Base-by-base conservation (phyloP, 805 yeast species). In the Ogataea paraovalis region DNA sequence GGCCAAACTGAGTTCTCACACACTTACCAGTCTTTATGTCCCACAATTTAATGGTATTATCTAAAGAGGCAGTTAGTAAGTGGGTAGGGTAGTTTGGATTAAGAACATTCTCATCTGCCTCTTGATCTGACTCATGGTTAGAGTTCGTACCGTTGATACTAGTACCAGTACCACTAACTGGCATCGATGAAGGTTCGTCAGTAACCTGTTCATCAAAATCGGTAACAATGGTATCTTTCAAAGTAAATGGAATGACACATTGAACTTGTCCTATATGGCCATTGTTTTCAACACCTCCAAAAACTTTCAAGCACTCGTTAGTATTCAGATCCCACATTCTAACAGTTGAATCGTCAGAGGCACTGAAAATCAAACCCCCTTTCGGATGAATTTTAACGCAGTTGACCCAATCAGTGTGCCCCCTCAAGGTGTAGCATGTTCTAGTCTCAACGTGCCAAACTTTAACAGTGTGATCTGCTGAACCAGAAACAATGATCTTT, bases 261-360 rank as follows among this genome's bases (percentile, higher is more conserved):
- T 91, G 96, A 25, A 94, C 95, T 65, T 89, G 97, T 0, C 96
- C 97, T 39, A 90, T 83, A 65, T 94, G 99, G 3, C 96, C 97
- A 55, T 78, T 78, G 66, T 74, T 75, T 34, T 78, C 83, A 20
- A 76, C 72, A 27, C 88, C 90, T 14, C 90, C 91, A 70, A 89
- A 91, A 5, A 85, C 81, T 44, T 82, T 76, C 25, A 92, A 64
- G 67, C 97, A 89, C 57, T 81, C 79, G 62, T 90, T 87, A 10
- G 89, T 81, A 48, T 77, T 73, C 50, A 94, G 72, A 63, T 91
- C 96, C 99, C 99, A 94, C 91, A 94, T 85, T 53, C 96, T 74
- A 30, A 91, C 86, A 0, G 97, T 90, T 38, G 88, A 78, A 64
- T 94, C 99, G 65, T 94, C 99, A 37, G 92, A 82, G 3, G 96